Evolutionary conservation across 2,329 filamentous ascomycete genomes (phyloP).

Genomic region (Pseudogymnoascus destructans): DNA sequence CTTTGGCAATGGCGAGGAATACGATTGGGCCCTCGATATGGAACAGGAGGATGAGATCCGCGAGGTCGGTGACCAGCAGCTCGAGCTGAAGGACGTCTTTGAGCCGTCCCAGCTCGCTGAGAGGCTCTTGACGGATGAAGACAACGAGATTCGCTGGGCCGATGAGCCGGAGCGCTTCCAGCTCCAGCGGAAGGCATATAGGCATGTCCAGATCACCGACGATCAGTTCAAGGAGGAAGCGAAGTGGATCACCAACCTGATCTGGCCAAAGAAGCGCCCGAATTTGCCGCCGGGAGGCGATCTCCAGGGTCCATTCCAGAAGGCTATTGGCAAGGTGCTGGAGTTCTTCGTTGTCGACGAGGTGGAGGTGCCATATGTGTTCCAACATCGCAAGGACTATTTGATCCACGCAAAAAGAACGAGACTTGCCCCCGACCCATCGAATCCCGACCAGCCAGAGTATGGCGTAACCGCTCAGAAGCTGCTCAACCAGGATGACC

Average conservation of each 20-base stretch:
- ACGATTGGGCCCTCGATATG: conserved; percentile 82
- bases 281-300: conserved; percentile 42
- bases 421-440: conserved; percentile 40
- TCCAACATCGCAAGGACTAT: conserved; percentile 96
- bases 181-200: conserved; percentile 78
- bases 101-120: conserved; percentile 91
- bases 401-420: conserved; percentile 76
- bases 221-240: conserved; percentile 86
- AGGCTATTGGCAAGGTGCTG: conserved; percentile 79
- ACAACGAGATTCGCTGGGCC: conserved; percentile 75
- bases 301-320: conserved; percentile 70
- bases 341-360: conserved; percentile 93
- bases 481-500: conserved; percentile 77
- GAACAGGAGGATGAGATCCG: conserved; percentile 77
- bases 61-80: conserved; percentile 63
- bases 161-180: conserved; percentile 95
- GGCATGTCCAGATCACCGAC: conserved; percentile 62
- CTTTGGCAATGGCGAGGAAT: conserved; percentile 91
- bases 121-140: conserved; percentile 88
- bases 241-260: conserved; percentile 77
- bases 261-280: conserved; percentile 71
- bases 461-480: conserved; percentile 71
- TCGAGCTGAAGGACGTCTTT: conserved; percentile 95
- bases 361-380: conserved; percentile 93
- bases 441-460: conserved; percentile 58